These are phyloP conservation scores for Lentinula sp. DNA, from an alignment of 768 basidiomycete species.

Conservation along the genomic window DNA sequence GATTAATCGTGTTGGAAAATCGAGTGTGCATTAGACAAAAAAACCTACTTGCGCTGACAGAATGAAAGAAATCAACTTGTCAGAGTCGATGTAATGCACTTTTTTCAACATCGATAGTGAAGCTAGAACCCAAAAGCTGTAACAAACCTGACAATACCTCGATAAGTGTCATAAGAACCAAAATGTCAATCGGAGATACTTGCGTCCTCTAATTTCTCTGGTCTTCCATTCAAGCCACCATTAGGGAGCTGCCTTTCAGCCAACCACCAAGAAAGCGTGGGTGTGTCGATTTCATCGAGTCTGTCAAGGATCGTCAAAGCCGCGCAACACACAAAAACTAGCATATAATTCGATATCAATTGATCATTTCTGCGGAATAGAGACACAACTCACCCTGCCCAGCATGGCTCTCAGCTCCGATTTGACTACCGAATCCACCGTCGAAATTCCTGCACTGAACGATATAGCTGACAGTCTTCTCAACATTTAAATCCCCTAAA, in stretches of 20 bases:
- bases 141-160: slow-evolving; percentile 70
- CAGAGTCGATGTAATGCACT: slow-evolving; percentile 81
- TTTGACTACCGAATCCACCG: slow-evolving; percentile 81
- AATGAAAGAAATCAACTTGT: slow-evolving; percentile 76
- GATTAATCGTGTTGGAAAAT: neutral
- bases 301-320: slow-evolving; percentile 83
- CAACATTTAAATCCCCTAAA: slow-evolving; percentile 61
- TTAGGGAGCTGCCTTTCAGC: slow-evolving; percentile 88
- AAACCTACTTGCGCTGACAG: slow-evolving; percentile 72
- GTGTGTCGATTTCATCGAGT: slow-evolving; percentile 70
- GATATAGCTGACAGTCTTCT: slow-evolving; percentile 69
- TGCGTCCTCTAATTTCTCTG: slow-evolving; percentile 96
- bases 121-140: slow-evolving; percentile 95
- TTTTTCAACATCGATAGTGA: slow-evolving; percentile 79
- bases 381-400: slow-evolving; percentile 58
- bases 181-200: slow-evolving; percentile 18
- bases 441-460: slow-evolving; percentile 85
- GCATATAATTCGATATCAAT: neutral
- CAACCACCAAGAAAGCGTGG: slow-evolving; percentile 90
- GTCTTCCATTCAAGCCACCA: slow-evolving; percentile 95
- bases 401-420: slow-evolving; percentile 91
- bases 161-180: neutral
- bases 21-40: neutral
- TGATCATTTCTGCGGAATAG: neutral
- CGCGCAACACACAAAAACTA: slow-evolving; percentile 88